Conservation (phyloP, 306 rosid genomes). For the Potentilla sterilis region DNA sequence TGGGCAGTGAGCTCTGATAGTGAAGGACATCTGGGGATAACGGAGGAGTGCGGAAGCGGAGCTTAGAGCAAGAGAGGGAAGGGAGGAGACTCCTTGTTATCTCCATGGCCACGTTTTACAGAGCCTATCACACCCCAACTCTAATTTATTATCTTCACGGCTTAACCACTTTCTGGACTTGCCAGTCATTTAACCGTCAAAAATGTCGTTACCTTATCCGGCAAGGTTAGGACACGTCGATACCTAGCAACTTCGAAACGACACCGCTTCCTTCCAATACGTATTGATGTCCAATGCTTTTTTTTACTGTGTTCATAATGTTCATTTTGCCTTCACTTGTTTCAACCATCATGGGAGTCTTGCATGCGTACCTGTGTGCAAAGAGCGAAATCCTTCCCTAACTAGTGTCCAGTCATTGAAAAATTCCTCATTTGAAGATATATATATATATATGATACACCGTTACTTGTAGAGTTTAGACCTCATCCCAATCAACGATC, state of each 20-base stretch:
- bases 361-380: neutral
- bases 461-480: slow-evolving; percentile 41
- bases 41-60: neutral
- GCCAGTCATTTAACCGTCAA: neutral
- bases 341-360: neutral
- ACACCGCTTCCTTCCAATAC: neutral
- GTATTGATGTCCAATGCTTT: too few species aligned
- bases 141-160: neutral
- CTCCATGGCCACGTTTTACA: slow-evolving; percentile 8
- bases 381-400: slow-evolving; percentile 8
- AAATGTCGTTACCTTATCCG: slow-evolving; percentile 1
- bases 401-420: slow-evolving; percentile 27
- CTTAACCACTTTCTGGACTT: neutral
- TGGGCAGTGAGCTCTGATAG: neutral
- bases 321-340: neutral
- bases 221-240: too few species aligned
- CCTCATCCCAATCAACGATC: slow-evolving; percentile 46
- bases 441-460: slow-evolving; percentile 29
- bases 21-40: neutral
- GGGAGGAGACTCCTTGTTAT: slow-evolving; percentile 16
- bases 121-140: neutral
- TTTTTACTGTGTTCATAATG: too few species aligned
- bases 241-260: neutral
- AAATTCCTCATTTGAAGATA: slow-evolving; percentile 36
- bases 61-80: neutral